phyloP scores from a whole-genome alignment of 2,329 filamentous ascomycete genomes.

The Epichloe glyceriae region DNA sequence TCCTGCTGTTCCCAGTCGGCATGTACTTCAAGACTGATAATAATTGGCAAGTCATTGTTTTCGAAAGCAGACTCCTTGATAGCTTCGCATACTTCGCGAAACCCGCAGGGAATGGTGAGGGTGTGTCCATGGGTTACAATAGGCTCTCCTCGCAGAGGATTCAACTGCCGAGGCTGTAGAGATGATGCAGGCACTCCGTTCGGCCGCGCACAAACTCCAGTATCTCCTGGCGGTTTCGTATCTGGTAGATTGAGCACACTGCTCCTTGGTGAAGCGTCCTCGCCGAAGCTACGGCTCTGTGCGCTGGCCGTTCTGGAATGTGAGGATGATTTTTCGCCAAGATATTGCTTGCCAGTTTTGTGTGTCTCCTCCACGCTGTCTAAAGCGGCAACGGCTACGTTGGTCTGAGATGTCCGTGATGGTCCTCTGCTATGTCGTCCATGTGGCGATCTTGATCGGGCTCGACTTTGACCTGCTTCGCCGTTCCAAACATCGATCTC shows the following conservation, averaged over 20 bases:
- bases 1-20: slow-evolving; percentile 72
- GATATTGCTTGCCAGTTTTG: slow-evolving; percentile 15
- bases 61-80: slow-evolving; percentile 70
- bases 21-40: slow-evolving; percentile 88
- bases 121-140: slow-evolving; percentile 76
- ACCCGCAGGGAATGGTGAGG: slow-evolving; percentile 71
- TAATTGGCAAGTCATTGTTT: slow-evolving; percentile 64
- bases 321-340: slow-evolving; percentile 16
- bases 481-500: slow-evolving; percentile 96
- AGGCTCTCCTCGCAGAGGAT: slow-evolving; percentile 46
- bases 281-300: slow-evolving; percentile 18
- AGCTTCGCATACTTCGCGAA: slow-evolving; percentile 72
- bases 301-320: slow-evolving; percentile 29
- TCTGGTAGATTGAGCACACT: slow-evolving; percentile 16
- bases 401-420: slow-evolving; percentile 34
- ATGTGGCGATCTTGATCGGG: slow-evolving; percentile 24
- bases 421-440: slow-evolving; percentile 32
- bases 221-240: slow-evolving; percentile 22
- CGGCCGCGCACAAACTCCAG: slow-evolving; percentile 17
- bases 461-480: slow-evolving; percentile 26
- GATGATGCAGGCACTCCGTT: not conserved
- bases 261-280: slow-evolving; percentile 18
- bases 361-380: slow-evolving; percentile 21
- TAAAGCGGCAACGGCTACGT: slow-evolving; percentile 27
- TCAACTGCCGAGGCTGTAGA: slow-evolving; percentile 6